A percentile compares a stretch with the other conserved stretches of the same genome.
Conservation (phyloP, 148 eudicot species). For the Fallopia convolvulus region DNA sequence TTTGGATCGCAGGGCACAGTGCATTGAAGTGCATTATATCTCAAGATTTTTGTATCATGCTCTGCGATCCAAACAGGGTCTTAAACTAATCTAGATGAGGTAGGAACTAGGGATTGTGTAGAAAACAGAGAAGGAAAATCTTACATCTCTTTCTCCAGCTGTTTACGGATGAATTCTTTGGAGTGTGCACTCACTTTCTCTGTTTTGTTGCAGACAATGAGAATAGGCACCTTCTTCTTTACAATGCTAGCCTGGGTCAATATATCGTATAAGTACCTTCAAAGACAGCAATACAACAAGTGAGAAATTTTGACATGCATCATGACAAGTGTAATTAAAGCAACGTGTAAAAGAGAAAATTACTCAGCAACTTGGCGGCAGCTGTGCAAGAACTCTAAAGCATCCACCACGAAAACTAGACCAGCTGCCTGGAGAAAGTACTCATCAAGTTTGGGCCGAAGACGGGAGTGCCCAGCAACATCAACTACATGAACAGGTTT, state of each 20-base stretch:
- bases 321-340: not conserved
- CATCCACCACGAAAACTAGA: constrained; percentile 78
- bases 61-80: not conserved
- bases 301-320: not conserved
- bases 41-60: no score
- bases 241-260: constrained; percentile 66
- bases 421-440: constrained; percentile 87
- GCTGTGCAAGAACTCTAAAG: constrained; percentile 79
- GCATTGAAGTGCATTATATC: no score
- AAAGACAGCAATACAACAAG: constrained; percentile 4
- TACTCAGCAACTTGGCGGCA: constrained; percentile 90
- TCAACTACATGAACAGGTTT: constrained; percentile 87
- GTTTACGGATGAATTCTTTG: constrained; percentile 82
- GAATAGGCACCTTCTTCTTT: constrained; percentile 62
- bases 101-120: not conserved
- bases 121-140: constrained; percentile 13
- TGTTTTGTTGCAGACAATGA: constrained; percentile 79
- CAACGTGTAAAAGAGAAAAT: not conserved
- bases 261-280: constrained; percentile 78
- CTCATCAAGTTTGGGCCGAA: constrained; percentile 81
- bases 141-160: constrained; percentile 92
- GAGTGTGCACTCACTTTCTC: constrained; percentile 94
- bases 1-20: no score
- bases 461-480: constrained; percentile 94
- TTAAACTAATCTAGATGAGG: not conserved